These are phyloP conservation scores for Camellia japonica DNA, from an alignment of 148 eudicot genomes.

Conservation along the genomic window DNA sequence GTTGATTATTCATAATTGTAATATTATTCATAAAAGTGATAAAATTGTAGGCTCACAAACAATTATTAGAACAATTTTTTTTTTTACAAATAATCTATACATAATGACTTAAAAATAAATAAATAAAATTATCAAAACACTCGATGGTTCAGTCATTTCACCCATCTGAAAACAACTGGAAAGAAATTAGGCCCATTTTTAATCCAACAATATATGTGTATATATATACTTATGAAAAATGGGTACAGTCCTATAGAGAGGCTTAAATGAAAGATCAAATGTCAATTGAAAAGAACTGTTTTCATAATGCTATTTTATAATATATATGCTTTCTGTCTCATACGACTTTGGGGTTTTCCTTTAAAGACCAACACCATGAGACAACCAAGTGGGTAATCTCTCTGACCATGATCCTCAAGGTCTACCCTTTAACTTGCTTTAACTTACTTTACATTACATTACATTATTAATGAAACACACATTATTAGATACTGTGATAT, in stretches of 20 bases:
- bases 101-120: no score
- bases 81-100: no score
- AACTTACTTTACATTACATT: neutral
- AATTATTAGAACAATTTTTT: no score
- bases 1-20: no score
- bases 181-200: no score
- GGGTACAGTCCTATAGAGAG: neutral
- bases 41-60: no score
- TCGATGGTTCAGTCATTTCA: no score
- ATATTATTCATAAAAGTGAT: no score
- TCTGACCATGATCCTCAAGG: slow-evolving; percentile 21
- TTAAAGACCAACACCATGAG: slow-evolving; percentile 24
- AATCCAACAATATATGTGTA: no score
- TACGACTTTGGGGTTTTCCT: slow-evolving; percentile 15
- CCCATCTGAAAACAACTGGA: no score
- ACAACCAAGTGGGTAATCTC: slow-evolving; percentile 15
- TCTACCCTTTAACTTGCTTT: neutral
- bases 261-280: slow-evolving; percentile 15
- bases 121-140: no score
- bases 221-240: neutral
- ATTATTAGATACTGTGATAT: no score
- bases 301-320: neutral
- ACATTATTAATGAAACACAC: neutral
- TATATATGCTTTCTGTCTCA: slow-evolving; percentile 28
- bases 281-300: slow-evolving; percentile 17